phyloP scores from a whole-genome alignment of 352 stramenopile genomes.

The Phytophthora citrophthora region DNA sequence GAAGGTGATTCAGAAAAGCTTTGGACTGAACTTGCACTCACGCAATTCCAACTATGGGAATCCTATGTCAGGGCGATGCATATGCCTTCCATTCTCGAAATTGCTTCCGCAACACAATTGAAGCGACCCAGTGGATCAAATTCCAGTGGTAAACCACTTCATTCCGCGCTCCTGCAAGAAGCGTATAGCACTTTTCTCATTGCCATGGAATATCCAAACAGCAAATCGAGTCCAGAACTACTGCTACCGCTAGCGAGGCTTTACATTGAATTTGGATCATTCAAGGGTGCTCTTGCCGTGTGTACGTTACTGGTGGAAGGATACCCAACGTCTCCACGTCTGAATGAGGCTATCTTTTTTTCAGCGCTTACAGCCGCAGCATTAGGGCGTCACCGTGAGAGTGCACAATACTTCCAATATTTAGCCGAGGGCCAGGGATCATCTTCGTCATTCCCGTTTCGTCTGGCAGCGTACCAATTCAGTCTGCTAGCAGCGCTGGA shows the following conservation, averaged over 20 bases:
- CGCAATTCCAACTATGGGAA: conserved; percentile 70
- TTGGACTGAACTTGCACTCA: conserved; percentile 66
- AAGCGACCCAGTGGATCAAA: conserved; percentile 12
- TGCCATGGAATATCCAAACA: conserved; percentile 76
- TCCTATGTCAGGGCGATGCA: conserved; percentile 44
- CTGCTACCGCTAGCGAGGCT: conserved; percentile 64
- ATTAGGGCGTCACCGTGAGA: conserved; percentile 62
- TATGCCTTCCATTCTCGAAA: conserved; percentile 35
- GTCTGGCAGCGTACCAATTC: conserved; percentile 59
- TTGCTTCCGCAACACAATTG: conserved; percentile 11
- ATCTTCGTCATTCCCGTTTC: conserved; percentile 39
- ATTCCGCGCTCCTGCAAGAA: conserved; percentile 43
- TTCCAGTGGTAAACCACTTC: conserved; percentile 21
- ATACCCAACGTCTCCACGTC: conserved; percentile 40
- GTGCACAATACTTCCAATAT: conserved; percentile 77
- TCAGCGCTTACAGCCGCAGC: conserved; percentile 61
- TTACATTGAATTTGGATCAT: conserved; percentile 74
- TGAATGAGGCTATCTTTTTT: conserved; percentile 73
- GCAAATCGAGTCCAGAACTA: conserved; percentile 65
- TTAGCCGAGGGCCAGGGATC: conserved; percentile 55
- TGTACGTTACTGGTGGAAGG: conserved; percentile 76
- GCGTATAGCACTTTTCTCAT: conserved; percentile 82
- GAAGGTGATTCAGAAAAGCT: conserved; percentile 62
- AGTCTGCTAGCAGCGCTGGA: conserved; percentile 62
- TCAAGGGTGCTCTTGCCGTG: conserved; percentile 64